Percentiles rank a stretch among this genome's conserved stretches.
phyloP scores from a whole-genome alignment of 148 eudicot species.

The Fagopyrum tataricum region DNA sequence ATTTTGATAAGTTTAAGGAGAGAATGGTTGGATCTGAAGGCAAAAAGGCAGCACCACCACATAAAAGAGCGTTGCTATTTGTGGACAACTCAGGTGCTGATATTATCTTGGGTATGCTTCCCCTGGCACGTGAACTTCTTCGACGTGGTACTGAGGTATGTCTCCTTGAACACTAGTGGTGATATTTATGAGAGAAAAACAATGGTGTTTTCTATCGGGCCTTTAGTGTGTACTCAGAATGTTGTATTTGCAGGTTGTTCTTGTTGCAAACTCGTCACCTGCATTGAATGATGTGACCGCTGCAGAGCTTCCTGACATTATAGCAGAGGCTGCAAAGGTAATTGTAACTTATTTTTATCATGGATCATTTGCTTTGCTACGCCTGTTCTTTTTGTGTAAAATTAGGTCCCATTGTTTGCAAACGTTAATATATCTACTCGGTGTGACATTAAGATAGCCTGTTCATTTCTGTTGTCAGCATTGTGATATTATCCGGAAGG shows the following conservation, averaged over 20 bases:
- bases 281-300: conserved; percentile 95
- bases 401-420: not conserved
- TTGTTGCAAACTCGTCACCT: conserved; percentile 94
- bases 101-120: conserved; percentile 88
- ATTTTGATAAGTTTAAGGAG: conserved; percentile 77
- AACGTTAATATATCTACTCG: not conserved
- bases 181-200: not conserved
- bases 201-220: not conserved
- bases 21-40: conserved; percentile 66
- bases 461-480: conserved; percentile 37
- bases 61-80: conserved; percentile 84
- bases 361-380: not conserved
- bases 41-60: conserved; percentile 39
- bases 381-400: not conserved
- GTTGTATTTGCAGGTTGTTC: conserved; percentile 61
- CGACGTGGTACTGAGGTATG: conserved; percentile 91
- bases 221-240: conserved; percentile 6
- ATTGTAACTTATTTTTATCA: not conserved
- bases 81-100: conserved; percentile 98
- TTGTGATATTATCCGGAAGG: conserved; percentile 89
- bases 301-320: conserved; percentile 93
- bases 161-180: not conserved
- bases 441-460: not conserved
- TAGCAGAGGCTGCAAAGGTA: conserved; percentile 98
- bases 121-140: conserved; percentile 91